Conservation (phyloP, 106 monocot genomes). For the Iris macrosiphon region DNA sequence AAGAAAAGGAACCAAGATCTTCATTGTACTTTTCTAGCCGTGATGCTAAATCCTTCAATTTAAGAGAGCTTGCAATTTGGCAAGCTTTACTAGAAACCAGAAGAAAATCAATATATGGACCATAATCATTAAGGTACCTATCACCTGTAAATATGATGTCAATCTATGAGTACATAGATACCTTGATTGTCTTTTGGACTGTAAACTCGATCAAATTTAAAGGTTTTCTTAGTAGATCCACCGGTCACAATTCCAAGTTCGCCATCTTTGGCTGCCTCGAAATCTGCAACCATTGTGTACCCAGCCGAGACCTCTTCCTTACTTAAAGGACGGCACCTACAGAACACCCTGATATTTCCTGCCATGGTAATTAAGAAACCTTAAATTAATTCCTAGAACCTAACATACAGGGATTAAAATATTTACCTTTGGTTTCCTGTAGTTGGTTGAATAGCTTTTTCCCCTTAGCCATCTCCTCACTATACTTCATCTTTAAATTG, state of each 20-base stretch:
- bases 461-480: slow-evolving; percentile 67
- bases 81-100: too few relatives aligned
- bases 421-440: slow-evolving; percentile 70
- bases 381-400: not conserved
- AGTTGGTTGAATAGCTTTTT: slow-evolving; percentile 68
- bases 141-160: too few relatives aligned
- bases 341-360: slow-evolving; percentile 95
- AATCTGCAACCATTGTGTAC: slow-evolving; percentile 43
- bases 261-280: slow-evolving; percentile 70
- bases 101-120: too few relatives aligned
- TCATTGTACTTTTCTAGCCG: too few relatives aligned
- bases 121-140: too few relatives aligned
- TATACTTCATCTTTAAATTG: slow-evolving; percentile 74
- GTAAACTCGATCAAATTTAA: slow-evolving; percentile 76
- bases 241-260: slow-evolving; percentile 50
- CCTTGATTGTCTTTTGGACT: slow-evolving; percentile 78
- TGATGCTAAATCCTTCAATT: too few relatives aligned
- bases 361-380: slow-evolving; percentile 13
- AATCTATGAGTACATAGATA: too few relatives aligned
- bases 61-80: too few relatives aligned
- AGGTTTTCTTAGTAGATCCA: slow-evolving; percentile 53
- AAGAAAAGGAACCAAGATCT: too few relatives aligned
- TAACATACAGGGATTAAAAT: not conserved
- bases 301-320: slow-evolving; percentile 56
- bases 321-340: slow-evolving; percentile 81